phyloP scores from a whole-genome alignment of 352 stramenopile species.

The Phytopythium oedochilum region DNA sequence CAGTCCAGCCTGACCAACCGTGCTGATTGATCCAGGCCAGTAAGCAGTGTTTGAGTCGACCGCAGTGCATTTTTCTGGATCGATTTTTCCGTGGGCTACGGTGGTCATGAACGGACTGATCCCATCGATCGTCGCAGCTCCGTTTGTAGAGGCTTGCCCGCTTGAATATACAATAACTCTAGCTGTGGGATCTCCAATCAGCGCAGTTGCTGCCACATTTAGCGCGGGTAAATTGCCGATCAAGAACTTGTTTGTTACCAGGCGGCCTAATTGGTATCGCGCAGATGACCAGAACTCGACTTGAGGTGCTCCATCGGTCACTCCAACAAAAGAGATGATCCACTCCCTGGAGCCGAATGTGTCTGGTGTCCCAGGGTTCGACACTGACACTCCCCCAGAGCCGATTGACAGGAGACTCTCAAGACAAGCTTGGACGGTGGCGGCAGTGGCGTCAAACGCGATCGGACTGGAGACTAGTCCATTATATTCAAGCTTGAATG shows the following conservation, averaged over 20 bases:
- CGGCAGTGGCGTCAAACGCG: slow-evolving; percentile 52
- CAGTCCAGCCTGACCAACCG: slow-evolving; percentile 51
- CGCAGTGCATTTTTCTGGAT: slow-evolving; percentile 60
- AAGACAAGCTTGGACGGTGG: slow-evolving; percentile 63
- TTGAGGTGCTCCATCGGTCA: slow-evolving; percentile 31
- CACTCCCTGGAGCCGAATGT: slow-evolving; percentile 32
- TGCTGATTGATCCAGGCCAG: slow-evolving; percentile 55
- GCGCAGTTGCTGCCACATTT: slow-evolving; percentile 14
- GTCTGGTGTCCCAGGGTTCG: slow-evolving; percentile 21
- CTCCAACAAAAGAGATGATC: slow-evolving; percentile 57
- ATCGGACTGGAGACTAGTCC: slow-evolving; percentile 52
- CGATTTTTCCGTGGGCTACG: slow-evolving; percentile 56
- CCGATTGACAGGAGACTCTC: slow-evolving; percentile 64
- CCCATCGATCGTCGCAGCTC: slow-evolving; percentile 29
- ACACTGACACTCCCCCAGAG: slow-evolving; percentile 32
- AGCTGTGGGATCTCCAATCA: slow-evolving; percentile 30
- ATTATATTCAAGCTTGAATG: slow-evolving; percentile 72
- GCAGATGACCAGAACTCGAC: slow-evolving; percentile 67
- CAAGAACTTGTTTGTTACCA: slow-evolving; percentile 39
- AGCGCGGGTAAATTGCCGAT: slow-evolving; percentile 45
- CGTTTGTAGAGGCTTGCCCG: slow-evolving; percentile 20
- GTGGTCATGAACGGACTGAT: slow-evolving; percentile 46
- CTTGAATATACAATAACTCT: slow-evolving; percentile 26
- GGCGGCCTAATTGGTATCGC: slow-evolving; percentile 36
- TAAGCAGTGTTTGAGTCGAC: slow-evolving; percentile 49